Evolutionary conservation across 805 yeast species (phyloP).

Genomic region (Candida dendrica): DNA sequence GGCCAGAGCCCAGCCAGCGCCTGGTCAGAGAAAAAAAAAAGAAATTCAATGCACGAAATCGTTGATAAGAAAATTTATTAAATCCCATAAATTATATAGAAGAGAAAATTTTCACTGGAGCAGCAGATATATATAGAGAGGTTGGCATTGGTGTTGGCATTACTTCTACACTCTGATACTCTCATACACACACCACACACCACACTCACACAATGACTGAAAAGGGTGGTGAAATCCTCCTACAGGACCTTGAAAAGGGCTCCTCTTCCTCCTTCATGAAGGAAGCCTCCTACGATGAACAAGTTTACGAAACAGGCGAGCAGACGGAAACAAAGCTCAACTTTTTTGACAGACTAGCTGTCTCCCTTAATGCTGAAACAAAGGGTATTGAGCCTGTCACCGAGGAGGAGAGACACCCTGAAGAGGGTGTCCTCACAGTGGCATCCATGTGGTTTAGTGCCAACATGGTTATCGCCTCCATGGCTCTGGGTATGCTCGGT

Average conservation of each 20-base stretch:
- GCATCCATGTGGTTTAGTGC: slow-evolving; percentile 91
- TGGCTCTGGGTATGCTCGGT: slow-evolving; percentile 69
- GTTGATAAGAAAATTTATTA: no score
- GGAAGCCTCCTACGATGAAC: background rate
- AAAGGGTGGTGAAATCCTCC: background rate
- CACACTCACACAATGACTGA: background rate
- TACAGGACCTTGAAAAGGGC: slow-evolving; percentile 1
- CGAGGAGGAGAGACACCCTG: slow-evolving; percentile 69
- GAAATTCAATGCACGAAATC: no score
- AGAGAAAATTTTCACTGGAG: no score
- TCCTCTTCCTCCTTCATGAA: background rate
- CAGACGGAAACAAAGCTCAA: slow-evolving; percentile 11
- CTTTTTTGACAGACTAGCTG: slow-evolving; percentile 18
- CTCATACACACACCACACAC: background rate
- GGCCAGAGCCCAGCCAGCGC: no score
- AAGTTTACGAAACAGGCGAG: background rate
- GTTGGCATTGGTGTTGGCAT: no score
- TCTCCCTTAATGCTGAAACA: slow-evolving; percentile 38
- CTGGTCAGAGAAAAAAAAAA: no score
- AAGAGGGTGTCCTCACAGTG: slow-evolving; percentile 52
- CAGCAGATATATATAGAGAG: no score
- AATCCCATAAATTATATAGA: no score
- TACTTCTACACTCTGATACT: no score
- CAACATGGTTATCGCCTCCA: slow-evolving; percentile 79
- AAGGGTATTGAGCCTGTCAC: slow-evolving; percentile 79